A percentile compares a stretch with the other conserved stretches of the same genome.
phyloP scores from a whole-genome alignment of 768 basidiomycete genomes.

The Rubroboletus pulcherrimus region DNA sequence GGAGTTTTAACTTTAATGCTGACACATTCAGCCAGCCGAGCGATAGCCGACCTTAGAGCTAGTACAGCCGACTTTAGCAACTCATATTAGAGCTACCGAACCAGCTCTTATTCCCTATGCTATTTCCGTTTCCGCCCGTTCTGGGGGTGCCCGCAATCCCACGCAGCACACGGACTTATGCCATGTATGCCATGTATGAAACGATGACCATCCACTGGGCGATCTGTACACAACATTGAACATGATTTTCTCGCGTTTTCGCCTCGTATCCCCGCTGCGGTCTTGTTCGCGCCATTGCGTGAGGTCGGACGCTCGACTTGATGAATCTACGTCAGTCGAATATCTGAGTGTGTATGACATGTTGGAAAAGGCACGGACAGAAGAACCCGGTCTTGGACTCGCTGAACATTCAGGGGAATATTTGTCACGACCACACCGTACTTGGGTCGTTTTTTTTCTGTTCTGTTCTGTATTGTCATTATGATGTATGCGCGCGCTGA shows the following conservation, averaged over 20 bases:
- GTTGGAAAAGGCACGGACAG: neutral
- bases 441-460: neutral
- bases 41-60: no score
- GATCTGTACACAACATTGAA: neutral
- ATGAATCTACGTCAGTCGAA: neutral
- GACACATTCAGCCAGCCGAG: no score
- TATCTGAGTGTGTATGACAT: neutral
- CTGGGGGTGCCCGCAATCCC: neutral
- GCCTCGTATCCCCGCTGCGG: neutral
- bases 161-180: neutral
- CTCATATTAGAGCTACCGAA: no score
- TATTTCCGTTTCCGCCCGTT: neutral
- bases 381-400: neutral
- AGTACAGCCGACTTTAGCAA: no score
- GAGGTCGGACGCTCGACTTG: neutral
- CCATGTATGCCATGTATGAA: neutral
- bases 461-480: neutral
- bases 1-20: no score
- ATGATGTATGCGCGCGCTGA: neutral
- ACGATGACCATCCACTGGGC: neutral
- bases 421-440: neutral
- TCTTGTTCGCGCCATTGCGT: neutral
- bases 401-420: no score
- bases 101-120: neutral
- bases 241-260: neutral